Evolutionary conservation across 495 filamentous ascomycete genomes (phyloP), one percentile per base, ranked within the genome.

Genomic region (Penicillium coprophilum): DNA sequence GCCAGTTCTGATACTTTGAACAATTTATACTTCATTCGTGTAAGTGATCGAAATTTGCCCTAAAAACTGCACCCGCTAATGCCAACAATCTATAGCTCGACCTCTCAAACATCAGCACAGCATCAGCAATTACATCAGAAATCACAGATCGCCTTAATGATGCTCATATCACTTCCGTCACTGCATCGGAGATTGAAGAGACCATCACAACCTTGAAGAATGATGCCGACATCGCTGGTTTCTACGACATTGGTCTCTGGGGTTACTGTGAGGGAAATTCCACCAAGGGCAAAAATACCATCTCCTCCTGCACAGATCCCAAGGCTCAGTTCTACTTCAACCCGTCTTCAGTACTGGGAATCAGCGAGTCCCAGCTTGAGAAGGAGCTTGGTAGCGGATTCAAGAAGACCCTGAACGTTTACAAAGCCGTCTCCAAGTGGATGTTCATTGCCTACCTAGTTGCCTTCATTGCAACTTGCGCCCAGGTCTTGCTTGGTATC

Each of bases 171-270:
- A 58, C 50, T 30, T 64, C 61, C 27, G 74, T 76, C 40, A 69
- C 58, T 31, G 59, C 68, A 20, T 50, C 61, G 24, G 58, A 76
- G 7, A 58, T 79, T 51, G 55, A 63, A 12, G 36, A 65, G 44
- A 61, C 68, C 24, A 56, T 78, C n/a, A 50, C 67, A 45, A 59
- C 65, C 45, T 67, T 74, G 9, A 58, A 77, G 58, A 58, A 67
- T 2, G 76, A 85, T 10, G 76, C 86, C 24, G 77, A 80, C 23
- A 77, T 97, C 41, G 80, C 77, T 50, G 86, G 95, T 70, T 82
- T 85, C 65, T 97, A 97, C 81, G 80, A 84, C 49, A 80, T 96
- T 67, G 82, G 82, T 58, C 78, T 98, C 27, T 96, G 88, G 88
- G 87, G 88, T 67, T 97, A 92, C 82, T 97, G 94, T 78, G 76